These are phyloP conservation scores for Kuraishia molischiana DNA, from an alignment of 805 yeast species.

Conservation along the genomic window DNA sequence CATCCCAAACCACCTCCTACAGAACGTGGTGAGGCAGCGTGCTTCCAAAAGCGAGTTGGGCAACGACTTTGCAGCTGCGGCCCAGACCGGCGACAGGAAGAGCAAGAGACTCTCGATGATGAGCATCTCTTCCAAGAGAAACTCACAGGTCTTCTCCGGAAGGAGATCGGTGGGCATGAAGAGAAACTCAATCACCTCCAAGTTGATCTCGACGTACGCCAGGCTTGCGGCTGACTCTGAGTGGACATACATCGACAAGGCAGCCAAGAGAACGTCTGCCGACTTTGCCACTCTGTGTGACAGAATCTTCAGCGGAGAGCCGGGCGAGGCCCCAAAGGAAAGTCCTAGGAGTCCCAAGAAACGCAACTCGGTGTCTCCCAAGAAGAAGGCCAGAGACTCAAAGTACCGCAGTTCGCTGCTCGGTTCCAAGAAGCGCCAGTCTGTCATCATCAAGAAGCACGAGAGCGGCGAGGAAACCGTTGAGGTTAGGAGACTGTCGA, in stretches of 20 bases:
- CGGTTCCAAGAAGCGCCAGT: slow-evolving; percentile 13
- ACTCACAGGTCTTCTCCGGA: slow-evolving; percentile 22
- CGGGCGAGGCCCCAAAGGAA: slow-evolving; percentile 36
- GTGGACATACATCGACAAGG: slow-evolving; percentile 63
- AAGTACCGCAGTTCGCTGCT: slow-evolving; percentile 11
- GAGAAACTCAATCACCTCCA: slow-evolving; percentile 65
- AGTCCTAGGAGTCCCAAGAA: slow-evolving; percentile 25
- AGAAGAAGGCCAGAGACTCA: slow-evolving; percentile 16
- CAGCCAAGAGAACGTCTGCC: slow-evolving; percentile 66
- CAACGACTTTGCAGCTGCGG: background rate
- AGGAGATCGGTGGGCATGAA: slow-evolving; percentile 27
- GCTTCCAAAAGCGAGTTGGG: slow-evolving; percentile 5
- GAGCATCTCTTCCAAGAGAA: slow-evolving; percentile 18
- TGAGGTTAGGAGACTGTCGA: background rate
- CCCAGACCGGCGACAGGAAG: background rate
- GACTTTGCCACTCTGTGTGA: slow-evolving; percentile 74
- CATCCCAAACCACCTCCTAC: slow-evolving; percentile 7
- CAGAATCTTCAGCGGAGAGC: slow-evolving; percentile 65
- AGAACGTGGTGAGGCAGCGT: slow-evolving; percentile 7
- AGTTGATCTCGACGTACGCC: slow-evolving; percentile 63
- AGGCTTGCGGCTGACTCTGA: slow-evolving; percentile 54
- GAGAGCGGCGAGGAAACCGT: background rate
- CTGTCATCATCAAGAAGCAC: background rate
- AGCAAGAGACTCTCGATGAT: slow-evolving; percentile 10
- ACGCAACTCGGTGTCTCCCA: slow-evolving; percentile 26